Percentiles rank a stretch among this genome's conserved stretches.
Conservation (phyloP, 2,329 filamentous ascomycete species). For the Aspergillus luchuensis region DNA sequence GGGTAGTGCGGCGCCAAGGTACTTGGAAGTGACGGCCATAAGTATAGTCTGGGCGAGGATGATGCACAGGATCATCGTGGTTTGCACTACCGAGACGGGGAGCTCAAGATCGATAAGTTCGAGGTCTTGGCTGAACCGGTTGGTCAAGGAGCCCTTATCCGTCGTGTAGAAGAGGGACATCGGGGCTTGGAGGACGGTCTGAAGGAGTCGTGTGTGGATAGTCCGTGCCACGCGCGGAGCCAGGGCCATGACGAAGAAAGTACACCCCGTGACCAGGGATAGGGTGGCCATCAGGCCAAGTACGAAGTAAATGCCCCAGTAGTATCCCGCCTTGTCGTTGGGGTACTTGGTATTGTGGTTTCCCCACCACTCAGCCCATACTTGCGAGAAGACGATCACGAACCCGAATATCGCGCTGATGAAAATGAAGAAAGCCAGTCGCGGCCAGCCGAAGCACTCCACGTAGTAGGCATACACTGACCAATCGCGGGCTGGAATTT, state of each 20-base stretch:
- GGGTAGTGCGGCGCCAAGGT: slow-evolving; percentile 44
- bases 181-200: slow-evolving; percentile 6
- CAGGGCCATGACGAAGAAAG: slow-evolving; percentile 26
- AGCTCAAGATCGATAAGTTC: slow-evolving; percentile 49
- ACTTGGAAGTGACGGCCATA: slow-evolving; percentile 44
- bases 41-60: slow-evolving; percentile 22
- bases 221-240: background rate
- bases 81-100: slow-evolving; percentile 27
- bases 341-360: slow-evolving; percentile 5
- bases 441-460: slow-evolving; percentile 22
- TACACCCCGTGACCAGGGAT: slow-evolving; percentile 15
- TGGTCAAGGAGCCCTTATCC: slow-evolving; percentile 10
- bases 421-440: slow-evolving; percentile 19
- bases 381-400: slow-evolving; percentile 16
- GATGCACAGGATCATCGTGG: slow-evolving; percentile 14
- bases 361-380: slow-evolving; percentile 23
- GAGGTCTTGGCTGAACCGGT: slow-evolving; percentile 43
- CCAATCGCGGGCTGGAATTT: slow-evolving; percentile 10
- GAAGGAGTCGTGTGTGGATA: background rate
- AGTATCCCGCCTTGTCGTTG: background rate
- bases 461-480: slow-evolving; percentile 29
- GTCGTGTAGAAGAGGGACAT: slow-evolving; percentile 11
- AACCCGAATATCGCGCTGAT: slow-evolving; percentile 13
- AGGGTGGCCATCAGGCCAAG: background rate
- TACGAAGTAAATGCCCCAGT: background rate